Base-by-base conservation (phyloP, 805 yeast genomes). In the Saccharomyces mikatae region DNA sequence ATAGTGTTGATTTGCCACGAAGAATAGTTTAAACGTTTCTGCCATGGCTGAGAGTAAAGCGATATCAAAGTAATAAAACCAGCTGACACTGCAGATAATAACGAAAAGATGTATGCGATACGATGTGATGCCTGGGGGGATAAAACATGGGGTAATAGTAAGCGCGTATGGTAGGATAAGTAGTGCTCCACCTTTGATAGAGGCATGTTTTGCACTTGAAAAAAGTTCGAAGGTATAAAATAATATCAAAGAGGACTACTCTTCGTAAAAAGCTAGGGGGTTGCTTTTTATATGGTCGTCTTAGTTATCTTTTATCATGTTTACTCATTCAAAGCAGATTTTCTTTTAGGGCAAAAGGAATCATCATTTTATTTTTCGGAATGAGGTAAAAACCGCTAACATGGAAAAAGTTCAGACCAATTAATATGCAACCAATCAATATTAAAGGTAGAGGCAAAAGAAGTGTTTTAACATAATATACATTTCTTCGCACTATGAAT, bases 51-150 rank as follows among this genome's bases (percentile, higher is more conserved):
- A 5, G 96, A 80, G 69, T 85, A 91, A 46, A 92, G 73, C 8
- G 97, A 85, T 66, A 90, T 89, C 22, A 91, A 76, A 56, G 89
- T 76, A 51, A 92, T 86, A 3, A 95, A 87, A 0, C 96, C 97
- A 26, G 89, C 83, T 49, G 85, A 78, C 2, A 89, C 74, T 69
- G 96, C 87, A 52, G 88, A 77, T 14, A 78, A 41, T 46, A 87
- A 68, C 1, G 91, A 79, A 31, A 82, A 73, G 9, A 68, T 53
- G 61, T 86, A 86, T 14, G 92, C 83, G 22, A 75, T 57, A 24
- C 66, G 64, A 56, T 80, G 76, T 14, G 84, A 63, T 0, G 67
- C 41, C 11, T 64, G 63, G 9, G 71, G 69, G 5, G 81, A 73
- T 56, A 80, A 71, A 48, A 75, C 73, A 6, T 62, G 65, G 0